Conservation (phyloP, 2,329 filamentous ascomycete species). For the Fusarium sterilihyphosum region DNA sequence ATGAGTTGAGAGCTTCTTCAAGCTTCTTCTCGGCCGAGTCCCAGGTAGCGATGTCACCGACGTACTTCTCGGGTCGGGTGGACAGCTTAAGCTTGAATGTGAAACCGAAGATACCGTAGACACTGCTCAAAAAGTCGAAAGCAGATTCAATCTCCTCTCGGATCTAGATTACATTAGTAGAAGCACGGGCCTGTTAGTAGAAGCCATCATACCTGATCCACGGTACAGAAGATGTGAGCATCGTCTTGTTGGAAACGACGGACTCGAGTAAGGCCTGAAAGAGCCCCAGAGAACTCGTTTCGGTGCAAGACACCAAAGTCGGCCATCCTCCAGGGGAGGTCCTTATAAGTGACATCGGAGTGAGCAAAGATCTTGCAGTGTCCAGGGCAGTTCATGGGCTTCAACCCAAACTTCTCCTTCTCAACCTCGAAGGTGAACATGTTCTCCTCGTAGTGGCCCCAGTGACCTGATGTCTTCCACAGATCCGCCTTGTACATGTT, state of each 20-base stretch:
- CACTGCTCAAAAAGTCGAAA: conserved; percentile 85
- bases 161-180: conserved; percentile 44
- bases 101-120: conserved; percentile 71
- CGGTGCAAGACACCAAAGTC: conserved; percentile 96
- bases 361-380: conserved; percentile 90
- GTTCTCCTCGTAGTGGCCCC: conserved; percentile 86
- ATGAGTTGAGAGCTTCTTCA: conserved; percentile 80
- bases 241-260: conserved; percentile 97
- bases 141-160: conserved; percentile 72
- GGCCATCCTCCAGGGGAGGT: conserved; percentile 90
- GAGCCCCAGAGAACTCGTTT: conserved; percentile 92
- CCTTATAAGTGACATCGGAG: conserved; percentile 82
- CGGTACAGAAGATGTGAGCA: conserved; percentile 88
- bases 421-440: conserved; percentile 83
- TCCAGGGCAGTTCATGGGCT: conserved; percentile 98
- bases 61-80: conserved; percentile 86
- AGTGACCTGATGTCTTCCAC: conserved; percentile 96
- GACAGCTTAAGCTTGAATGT: conserved; percentile 95
- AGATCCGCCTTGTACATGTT: conserved; percentile 93
- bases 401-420: conserved; percentile 78
- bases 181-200: not conserved
- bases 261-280: conserved; percentile 90
- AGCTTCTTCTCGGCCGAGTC: conserved; percentile 86
- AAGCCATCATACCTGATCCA: conserved; percentile 47
- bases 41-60: conserved; percentile 90